These are phyloP conservation scores for Ilex aquifolium DNA, from an alignment of 257 asterid genomes.

Conservation along the genomic window DNA sequence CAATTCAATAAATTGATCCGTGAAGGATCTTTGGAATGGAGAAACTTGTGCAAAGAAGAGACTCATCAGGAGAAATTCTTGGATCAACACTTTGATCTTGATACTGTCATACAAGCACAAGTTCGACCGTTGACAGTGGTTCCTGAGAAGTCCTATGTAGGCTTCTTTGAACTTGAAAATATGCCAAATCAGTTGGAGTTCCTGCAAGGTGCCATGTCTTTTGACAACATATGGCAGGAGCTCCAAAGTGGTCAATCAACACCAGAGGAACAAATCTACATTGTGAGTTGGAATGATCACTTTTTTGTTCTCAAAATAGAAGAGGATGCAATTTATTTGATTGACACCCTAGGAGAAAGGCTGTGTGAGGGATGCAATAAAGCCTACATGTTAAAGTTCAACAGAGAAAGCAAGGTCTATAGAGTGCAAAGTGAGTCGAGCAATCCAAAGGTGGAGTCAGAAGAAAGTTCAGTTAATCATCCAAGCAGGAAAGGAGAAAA, in stretches of 20 bases:
- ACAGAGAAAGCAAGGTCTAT: not conserved
- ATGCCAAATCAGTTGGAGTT: slow-evolving; percentile 9
- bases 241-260: not conserved
- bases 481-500: not conserved
- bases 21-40: slow-evolving; percentile 16
- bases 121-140: slow-evolving; percentile 12
- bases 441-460: not conserved
- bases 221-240: slow-evolving; percentile 19
- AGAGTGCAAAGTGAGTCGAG: not conserved
- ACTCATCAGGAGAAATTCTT: slow-evolving; percentile 6
- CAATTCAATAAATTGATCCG: slow-evolving; percentile 12
- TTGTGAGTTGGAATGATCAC: slow-evolving; percentile 18
- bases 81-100: slow-evolving; percentile 16
- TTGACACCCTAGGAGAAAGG: slow-evolving; percentile 17
- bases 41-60: slow-evolving; percentile 10
- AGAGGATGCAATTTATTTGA: slow-evolving; percentile 9
- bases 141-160: slow-evolving; percentile 11
- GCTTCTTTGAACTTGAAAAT: slow-evolving; percentile 14
- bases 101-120: slow-evolving; percentile 10
- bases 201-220: slow-evolving; percentile 15
- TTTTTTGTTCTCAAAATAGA: slow-evolving; percentile 12
- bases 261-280: not conserved
- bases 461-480: not conserved
- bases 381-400: slow-evolving; percentile 11
- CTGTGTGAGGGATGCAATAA: slow-evolving; percentile 14